Evolutionary conservation across 2,329 filamentous ascomycete genomes (phyloP).

Genomic region (Penicillium oxalicum): DNA sequence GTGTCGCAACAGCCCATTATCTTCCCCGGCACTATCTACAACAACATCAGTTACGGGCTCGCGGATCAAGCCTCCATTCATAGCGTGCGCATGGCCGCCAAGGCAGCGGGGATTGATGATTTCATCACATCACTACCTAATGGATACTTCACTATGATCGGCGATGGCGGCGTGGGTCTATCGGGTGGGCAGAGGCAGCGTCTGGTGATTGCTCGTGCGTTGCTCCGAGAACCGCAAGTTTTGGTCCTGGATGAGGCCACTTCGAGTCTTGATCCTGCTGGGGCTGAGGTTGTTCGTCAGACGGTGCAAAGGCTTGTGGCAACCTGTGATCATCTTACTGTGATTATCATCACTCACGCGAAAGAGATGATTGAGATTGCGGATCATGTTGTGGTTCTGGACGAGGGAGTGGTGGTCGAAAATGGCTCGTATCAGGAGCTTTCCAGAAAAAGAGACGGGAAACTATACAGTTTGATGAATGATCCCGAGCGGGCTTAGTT

Average conservation of each 20-base stretch:
- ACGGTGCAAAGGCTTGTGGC: conserved; percentile 54
- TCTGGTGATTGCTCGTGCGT: conserved; percentile 71
- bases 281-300: conserved; percentile 57
- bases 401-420: conserved; percentile 62
- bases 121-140: conserved; percentile 67
- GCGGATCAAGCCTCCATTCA: conserved; percentile 41
- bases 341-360: conserved; percentile 77
- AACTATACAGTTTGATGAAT: conserved; percentile 40
- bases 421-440: conserved; percentile 65
- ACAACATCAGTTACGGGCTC: conserved; percentile 69
- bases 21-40: conserved; percentile 39
- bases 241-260: conserved; percentile 85
- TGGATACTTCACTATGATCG: conserved; percentile 67
- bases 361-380: conserved; percentile 81
- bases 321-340: conserved; percentile 49
- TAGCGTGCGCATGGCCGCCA: conserved; percentile 51
- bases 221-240: conserved; percentile 64
- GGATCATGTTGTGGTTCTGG: conserved; percentile 63
- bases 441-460: conserved; percentile 38
- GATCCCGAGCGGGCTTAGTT: conserved; percentile 6
- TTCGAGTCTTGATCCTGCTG: conserved; percentile 67
- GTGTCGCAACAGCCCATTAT: conserved; percentile 60
- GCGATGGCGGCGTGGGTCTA: conserved; percentile 66
- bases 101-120: conserved; percentile 61
- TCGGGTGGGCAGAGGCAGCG: conserved; percentile 81